These are phyloP conservation scores for Aureobasidium sp. DNA, from an alignment of 2,329 filamentous ascomycete species.

Conservation along the genomic window DNA sequence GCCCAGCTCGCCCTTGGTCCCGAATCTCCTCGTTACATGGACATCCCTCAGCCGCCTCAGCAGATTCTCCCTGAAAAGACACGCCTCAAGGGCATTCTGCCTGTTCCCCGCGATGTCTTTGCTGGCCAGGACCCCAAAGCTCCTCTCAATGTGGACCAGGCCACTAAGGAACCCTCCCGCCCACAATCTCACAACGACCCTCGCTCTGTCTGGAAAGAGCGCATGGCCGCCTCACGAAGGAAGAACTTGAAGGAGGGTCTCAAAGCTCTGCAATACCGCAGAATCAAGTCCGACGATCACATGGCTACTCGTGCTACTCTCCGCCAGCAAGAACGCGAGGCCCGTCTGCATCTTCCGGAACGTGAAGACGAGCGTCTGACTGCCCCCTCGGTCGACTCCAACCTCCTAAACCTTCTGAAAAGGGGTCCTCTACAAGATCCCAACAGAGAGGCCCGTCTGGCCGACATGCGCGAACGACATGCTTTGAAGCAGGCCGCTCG, in stretches of 20 bases:
- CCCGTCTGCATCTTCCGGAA: constrained; percentile 56
- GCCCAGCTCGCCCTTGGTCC: constrained; percentile 55
- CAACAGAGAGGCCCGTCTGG: constrained; percentile 23
- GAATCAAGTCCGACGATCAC: constrained; percentile 39
- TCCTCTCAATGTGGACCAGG: not conserved
- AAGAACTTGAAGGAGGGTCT: constrained; percentile 67
- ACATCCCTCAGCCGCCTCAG: constrained; percentile 71
- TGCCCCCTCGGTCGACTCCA: constrained; percentile 50
- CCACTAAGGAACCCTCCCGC: constrained; percentile 26
- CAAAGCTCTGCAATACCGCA: constrained; percentile 59
- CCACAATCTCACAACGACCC: constrained; percentile 50
- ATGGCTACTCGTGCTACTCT: constrained; percentile 37
- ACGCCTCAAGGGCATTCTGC: constrained; percentile 67
- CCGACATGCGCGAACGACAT: constrained; percentile 35
- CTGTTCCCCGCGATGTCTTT: constrained; percentile 77
- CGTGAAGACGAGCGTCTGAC: constrained; percentile 72
- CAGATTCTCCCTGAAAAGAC: constrained; percentile 48
- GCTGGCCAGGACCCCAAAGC: constrained; percentile 24
- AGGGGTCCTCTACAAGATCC: constrained; percentile 19
- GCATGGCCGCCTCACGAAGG: constrained; percentile 66
- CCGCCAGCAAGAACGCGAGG: constrained; percentile 46
- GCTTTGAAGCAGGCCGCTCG: constrained; percentile 52
- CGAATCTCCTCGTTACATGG: constrained; percentile 82
- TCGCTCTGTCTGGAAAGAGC: constrained; percentile 58
- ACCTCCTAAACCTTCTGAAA: constrained; percentile 20